Conservation (phyloP, 2,329 filamentous ascomycete species). For the Xenoacremonium recifei region DNA sequence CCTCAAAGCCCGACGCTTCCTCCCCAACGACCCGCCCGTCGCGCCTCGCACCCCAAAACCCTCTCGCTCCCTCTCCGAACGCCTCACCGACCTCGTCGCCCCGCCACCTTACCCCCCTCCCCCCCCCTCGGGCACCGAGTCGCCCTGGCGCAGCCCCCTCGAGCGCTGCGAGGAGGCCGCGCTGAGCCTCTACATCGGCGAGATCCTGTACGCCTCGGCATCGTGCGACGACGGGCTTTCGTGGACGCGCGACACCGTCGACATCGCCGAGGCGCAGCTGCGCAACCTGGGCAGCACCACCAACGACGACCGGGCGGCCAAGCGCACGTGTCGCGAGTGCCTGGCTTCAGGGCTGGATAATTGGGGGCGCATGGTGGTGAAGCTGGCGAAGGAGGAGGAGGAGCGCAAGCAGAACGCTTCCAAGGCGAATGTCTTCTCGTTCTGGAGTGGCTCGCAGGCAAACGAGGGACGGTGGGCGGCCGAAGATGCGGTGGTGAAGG, state of each 20-base stretch:
- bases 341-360: conserved; percentile 74
- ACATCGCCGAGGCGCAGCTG: conserved; percentile 70
- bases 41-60: conserved; percentile 4
- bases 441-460: conserved; percentile 36
- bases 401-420: conserved; percentile 35
- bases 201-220: conserved; percentile 75
- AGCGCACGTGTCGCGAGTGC: conserved; percentile 71
- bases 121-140: conserved; percentile 66
- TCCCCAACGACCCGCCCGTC: conserved; percentile 36
- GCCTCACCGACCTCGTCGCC: conserved; percentile 23
- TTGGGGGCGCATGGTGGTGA: conserved; percentile 77
- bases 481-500: conserved; percentile 53
- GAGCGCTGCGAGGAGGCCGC: conserved; percentile 82
- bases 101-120: conserved; percentile 68
- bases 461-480: conserved; percentile 50
- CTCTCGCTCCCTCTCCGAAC: conserved; percentile 17
- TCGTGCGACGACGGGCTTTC: conserved; percentile 69
- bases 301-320: conserved; percentile 27
- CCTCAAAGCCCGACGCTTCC: conserved; percentile 72
- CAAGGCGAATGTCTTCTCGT: conserved; percentile 32
- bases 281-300: conserved; percentile 37
- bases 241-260: conserved; percentile 88
- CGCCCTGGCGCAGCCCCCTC: conserved; percentile 61
- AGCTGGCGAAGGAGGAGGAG: conserved; percentile 55
- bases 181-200: conserved; percentile 86